Percentiles rank a stretch among this genome's conserved stretches.
Evolutionary conservation across 192 early-diverging fungal species (phyloP).

Genomic region (Mortierella antarctica): DNA sequence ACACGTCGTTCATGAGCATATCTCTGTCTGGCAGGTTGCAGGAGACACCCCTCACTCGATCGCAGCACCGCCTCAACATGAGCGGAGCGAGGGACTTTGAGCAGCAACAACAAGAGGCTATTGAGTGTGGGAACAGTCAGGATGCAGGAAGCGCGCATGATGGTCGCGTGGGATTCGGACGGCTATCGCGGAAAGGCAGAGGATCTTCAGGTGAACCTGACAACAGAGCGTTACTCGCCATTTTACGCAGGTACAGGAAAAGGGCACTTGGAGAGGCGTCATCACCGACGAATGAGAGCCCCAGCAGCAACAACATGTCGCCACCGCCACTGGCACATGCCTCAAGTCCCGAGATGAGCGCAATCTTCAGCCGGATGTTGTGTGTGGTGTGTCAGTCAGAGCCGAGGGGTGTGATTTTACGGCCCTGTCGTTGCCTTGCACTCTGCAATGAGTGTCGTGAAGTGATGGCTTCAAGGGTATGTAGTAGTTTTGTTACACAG

Average conservation of each 20-base stretch:
- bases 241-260: constrained; percentile 24
- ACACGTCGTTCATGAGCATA: constrained; percentile 50
- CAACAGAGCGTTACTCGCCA: constrained; percentile 12
- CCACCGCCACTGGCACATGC: constrained; percentile 23
- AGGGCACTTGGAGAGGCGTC: constrained; percentile 12
- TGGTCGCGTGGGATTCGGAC: background rate
- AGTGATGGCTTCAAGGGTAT: constrained; percentile 45
- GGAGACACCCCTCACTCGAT: constrained; percentile 37
- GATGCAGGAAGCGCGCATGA: constrained; percentile 3
- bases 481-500: background rate
- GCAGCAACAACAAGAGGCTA: background rate
- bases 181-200: background rate
- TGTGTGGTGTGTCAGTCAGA: constrained; percentile 51
- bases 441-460: constrained; percentile 53
- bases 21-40: constrained; percentile 42
- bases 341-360: constrained; percentile 7
- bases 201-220: background rate
- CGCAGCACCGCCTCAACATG: constrained; percentile 21
- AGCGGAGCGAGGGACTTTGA: constrained; percentile 3
- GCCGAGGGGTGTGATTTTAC: constrained; percentile 34
- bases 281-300: background rate
- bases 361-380: constrained; percentile 28
- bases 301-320: background rate
- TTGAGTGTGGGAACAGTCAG: background rate
- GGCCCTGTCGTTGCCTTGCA: constrained; percentile 48